Evolutionary conservation across 1,284 basidiomycete genomes (phyloP).

Genomic region (Ustilago shanxiensis): DNA sequence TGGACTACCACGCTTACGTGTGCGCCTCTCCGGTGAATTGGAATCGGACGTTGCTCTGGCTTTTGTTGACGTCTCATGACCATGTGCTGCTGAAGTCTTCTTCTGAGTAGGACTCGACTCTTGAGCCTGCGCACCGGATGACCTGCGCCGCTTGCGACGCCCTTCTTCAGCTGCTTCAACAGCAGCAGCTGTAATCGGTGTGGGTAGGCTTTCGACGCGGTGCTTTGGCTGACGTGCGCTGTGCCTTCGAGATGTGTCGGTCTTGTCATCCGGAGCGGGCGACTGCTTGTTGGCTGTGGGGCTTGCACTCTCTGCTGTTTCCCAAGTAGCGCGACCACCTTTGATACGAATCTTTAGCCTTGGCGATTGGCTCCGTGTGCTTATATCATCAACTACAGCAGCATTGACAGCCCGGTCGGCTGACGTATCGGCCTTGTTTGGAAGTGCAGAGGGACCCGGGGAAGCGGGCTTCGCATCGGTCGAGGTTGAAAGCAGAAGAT

Average conservation of each 20-base stretch:
- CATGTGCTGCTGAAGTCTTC: background rate
- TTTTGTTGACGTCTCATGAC: conserved; percentile 1
- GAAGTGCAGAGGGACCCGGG: conserved; percentile 14
- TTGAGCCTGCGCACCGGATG: conserved; percentile 13
- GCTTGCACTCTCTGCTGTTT: conserved; percentile 31
- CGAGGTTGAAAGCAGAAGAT: conserved; percentile 43
- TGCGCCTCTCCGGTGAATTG: conserved; percentile 13
- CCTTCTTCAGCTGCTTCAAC: conserved; percentile 25
- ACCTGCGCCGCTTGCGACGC: conserved; percentile 25
- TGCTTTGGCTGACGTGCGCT: conserved; percentile 44
- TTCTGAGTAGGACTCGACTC: conserved; percentile 7
- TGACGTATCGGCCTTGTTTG: conserved; percentile 11
- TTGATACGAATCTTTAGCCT: conserved; percentile 49
- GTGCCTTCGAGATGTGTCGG: conserved; percentile 14
- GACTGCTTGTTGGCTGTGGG: conserved; percentile 15
- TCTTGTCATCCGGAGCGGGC: background rate
- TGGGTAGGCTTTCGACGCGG: conserved; percentile 31
- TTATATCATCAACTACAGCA: background rate
- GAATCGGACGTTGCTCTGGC: background rate
- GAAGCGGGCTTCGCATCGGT: conserved; percentile 23
- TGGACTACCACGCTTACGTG: conserved; percentile 17
- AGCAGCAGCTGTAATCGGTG: conserved; percentile 30
- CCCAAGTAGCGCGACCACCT: conserved; percentile 28
- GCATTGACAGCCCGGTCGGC: background rate
- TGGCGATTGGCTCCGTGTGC: conserved; percentile 32